These are phyloP conservation scores for Fusarium sp. DNA, from an alignment of 2,329 filamentous ascomycete genomes.

Conservation along the genomic window DNA sequence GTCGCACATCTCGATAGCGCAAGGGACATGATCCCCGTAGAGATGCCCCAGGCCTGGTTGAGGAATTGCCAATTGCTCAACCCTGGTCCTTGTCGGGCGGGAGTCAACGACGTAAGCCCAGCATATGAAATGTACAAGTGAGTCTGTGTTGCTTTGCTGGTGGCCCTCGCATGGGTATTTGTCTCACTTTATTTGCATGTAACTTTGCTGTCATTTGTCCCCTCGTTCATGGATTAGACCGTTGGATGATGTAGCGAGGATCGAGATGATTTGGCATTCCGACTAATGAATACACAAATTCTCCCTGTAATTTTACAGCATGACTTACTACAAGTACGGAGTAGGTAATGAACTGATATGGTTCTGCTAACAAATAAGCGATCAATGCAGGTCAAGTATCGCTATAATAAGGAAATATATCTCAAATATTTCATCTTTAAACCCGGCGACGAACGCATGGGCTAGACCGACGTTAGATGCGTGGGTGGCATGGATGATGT, in stretches of 20 bases:
- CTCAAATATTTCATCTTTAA: not conserved
- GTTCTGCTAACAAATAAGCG: not conserved
- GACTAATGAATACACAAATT: not conserved
- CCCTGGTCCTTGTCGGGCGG: constrained; percentile 4
- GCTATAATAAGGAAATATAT: not conserved
- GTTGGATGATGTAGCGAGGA: not conserved
- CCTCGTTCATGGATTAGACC: not conserved
- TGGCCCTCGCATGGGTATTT: constrained; percentile 18
- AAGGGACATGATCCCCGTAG: constrained; percentile 24
- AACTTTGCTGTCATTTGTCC: constrained; percentile 8
- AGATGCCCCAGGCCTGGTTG: not conserved
- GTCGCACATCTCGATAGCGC: constrained; percentile 29
- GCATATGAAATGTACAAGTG: constrained; percentile 17
- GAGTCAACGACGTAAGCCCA: constrained; percentile 40
- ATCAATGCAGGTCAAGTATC: not conserved
- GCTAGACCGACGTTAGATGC: constrained; percentile 6
- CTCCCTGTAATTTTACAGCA: not conserved
- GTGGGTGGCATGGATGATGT: not conserved
- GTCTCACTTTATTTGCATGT: constrained; percentile 25
- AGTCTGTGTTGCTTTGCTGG: constrained; percentile 21
- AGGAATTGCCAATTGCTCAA: constrained; percentile 16
- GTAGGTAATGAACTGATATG: not conserved
- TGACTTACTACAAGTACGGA: too few relatives aligned
- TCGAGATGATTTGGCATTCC: not conserved
- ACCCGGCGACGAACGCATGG: not conserved